A percentile compares a stretch with the other conserved stretches of the same genome.
phyloP scores from a whole-genome alignment of 1,284 basidiomycete genomes.

The Ceratobasidium sp. region DNA sequence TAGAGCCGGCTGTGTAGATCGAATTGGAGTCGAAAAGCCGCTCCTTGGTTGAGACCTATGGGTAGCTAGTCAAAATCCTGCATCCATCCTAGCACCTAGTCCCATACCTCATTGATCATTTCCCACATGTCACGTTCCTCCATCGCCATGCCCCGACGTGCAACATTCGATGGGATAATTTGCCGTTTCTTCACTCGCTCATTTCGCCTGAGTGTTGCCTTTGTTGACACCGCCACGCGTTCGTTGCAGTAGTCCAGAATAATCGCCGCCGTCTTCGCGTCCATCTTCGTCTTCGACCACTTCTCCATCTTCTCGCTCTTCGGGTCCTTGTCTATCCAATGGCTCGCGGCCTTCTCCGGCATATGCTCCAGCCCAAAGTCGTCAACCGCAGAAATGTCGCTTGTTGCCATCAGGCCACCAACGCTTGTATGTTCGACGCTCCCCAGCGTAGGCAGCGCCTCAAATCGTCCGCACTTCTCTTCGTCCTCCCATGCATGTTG shows the following conservation, averaged over 20 bases:
- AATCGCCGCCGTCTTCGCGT: neutral
- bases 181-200: neutral
- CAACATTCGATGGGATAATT: neutral
- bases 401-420: neutral
- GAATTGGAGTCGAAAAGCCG: neutral
- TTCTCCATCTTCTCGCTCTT: neutral
- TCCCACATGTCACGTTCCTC: neutral
- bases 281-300: neutral
- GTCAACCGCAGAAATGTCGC: neutral
- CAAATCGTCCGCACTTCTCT: neutral
- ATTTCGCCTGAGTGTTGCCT: neutral
- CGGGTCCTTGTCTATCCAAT: neutral
- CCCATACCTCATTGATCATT: neutral
- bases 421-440: neutral
- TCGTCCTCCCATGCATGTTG: neutral
- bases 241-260: conserved; percentile 2
- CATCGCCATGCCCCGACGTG: neutral
- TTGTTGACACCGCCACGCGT: neutral
- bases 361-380: neutral
- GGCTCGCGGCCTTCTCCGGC: neutral
- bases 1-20: neutral
- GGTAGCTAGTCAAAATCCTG: neutral
- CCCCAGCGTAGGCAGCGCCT: neutral
- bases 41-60: neutral
- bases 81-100: neutral